Conservation (phyloP, 2,329 filamentous ascomycete species). For the Ophiostoma tasmaniense region DNA sequence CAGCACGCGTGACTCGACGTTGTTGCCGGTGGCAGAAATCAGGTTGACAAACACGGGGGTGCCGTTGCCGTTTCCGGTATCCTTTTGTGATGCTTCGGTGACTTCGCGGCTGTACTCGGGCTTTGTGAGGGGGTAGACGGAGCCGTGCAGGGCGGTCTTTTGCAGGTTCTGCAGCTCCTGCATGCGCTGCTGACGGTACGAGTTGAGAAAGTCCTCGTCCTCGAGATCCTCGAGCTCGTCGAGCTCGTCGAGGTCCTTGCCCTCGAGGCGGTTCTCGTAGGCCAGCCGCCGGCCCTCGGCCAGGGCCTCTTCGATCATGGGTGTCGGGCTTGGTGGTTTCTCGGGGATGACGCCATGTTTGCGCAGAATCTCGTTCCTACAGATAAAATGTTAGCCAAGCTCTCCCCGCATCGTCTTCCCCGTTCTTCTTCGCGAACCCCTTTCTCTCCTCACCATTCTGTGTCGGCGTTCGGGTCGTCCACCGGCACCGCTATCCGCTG, state of each 20-base stretch:
- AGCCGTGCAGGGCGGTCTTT: conserved; percentile 72
- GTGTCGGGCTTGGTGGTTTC: conserved; percentile 89
- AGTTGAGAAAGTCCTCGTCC: conserved; percentile 82
- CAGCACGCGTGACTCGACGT: conserved; percentile 75
- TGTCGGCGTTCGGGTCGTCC: conserved; percentile 92
- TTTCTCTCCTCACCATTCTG: conserved; percentile 69
- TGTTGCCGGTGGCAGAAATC: conserved; percentile 67
- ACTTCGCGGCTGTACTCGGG: conserved; percentile 87
- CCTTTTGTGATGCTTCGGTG: conserved; percentile 67
- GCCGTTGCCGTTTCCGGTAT: not conserved
- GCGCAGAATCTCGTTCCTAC: conserved; percentile 94
- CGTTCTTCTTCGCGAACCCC: not conserved
- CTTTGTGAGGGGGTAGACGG: conserved; percentile 89
- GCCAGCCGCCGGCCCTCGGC: conserved; percentile 73
- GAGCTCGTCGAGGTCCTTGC: conserved; percentile 89
- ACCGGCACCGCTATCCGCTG: conserved; percentile 72
- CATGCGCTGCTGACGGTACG: conserved; percentile 81
- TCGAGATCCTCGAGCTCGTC: conserved; percentile 92
- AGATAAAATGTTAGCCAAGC: not conserved
- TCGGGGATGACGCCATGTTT: conserved; percentile 97
- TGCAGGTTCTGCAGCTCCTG: conserved; percentile 68
- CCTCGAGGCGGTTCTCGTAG: conserved; percentile 86
- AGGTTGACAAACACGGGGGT: conserved; percentile 65
- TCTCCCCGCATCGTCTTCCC: not conserved
- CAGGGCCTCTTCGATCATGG: conserved; percentile 91